These are phyloP conservation scores for Diaporthe sp. DNA, from an alignment of 2,329 filamentous ascomycete genomes.

Conservation along the genomic window DNA sequence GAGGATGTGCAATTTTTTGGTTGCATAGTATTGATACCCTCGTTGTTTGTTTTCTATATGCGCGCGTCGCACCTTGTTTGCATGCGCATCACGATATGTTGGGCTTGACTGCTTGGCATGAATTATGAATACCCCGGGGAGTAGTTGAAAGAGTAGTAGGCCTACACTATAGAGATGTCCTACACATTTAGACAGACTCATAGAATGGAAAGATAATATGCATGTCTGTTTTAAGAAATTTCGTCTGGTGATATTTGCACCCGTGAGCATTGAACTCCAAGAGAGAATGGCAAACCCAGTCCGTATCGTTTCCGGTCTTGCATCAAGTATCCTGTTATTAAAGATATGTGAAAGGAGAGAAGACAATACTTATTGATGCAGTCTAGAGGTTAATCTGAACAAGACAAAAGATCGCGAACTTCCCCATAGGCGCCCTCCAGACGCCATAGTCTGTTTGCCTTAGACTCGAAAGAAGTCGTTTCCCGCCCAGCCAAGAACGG, in stretches of 20 bases:
- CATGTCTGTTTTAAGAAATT: not conserved
- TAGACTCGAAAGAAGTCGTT: not conserved
- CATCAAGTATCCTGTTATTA: not conserved
- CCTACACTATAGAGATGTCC: slow-evolving; percentile 2
- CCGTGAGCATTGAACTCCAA: not conserved
- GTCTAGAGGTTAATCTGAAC: no score
- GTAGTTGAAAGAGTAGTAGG: not conserved
- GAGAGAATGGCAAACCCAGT: not conserved
- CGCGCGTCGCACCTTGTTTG: slow-evolving; percentile 16
- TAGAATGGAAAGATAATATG: slow-evolving; percentile 26
- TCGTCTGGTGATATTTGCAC: no score
- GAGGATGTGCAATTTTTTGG: slow-evolving; percentile 11
- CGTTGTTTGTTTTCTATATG: slow-evolving; percentile 28
- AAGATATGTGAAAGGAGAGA: not conserved
- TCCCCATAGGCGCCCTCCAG: not conserved
- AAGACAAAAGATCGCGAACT: not conserved
- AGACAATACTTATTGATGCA: not conserved
- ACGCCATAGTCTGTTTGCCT: not conserved
- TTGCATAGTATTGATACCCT: slow-evolving; percentile 34
- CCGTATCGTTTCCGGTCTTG: not conserved
- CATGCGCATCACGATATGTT: slow-evolving; percentile 29
- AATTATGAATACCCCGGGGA: slow-evolving; percentile 35
- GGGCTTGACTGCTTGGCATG: slow-evolving; percentile 32
- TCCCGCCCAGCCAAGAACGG: slow-evolving; percentile 4
- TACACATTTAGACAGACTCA: not conserved